Conservation (phyloP, 2,329 filamentous ascomycete species). For the Fusarium duplospermum region DNA sequence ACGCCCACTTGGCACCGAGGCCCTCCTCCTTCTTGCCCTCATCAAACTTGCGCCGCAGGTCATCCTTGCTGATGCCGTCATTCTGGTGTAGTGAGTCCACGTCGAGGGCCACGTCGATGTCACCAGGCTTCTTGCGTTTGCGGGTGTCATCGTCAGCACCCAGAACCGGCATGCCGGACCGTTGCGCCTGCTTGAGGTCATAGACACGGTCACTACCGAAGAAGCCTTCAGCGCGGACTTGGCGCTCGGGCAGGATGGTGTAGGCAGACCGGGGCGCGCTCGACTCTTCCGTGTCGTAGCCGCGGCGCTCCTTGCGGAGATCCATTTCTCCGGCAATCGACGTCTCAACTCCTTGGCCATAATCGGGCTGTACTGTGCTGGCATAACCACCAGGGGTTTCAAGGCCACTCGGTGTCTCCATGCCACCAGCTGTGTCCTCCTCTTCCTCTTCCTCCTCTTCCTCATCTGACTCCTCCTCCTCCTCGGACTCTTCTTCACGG, state of each 20-base stretch:
- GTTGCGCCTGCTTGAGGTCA: conserved; percentile 73
- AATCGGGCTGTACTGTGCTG: conserved; percentile 84
- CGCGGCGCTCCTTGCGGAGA: conserved; percentile 83
- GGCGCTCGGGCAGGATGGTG: conserved; percentile 88
- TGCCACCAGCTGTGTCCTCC: conserved; percentile 71
- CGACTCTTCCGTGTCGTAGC: conserved; percentile 87
- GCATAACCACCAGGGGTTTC: conserved; percentile 85
- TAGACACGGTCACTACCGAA: conserved; percentile 96
- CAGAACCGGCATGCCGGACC: conserved; percentile 75
- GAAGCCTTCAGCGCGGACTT: conserved; percentile 89
- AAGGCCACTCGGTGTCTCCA: conserved; percentile 80
- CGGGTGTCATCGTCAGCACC: conserved; percentile 81
- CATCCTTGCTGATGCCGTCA: conserved; percentile 86
- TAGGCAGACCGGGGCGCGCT: conserved; percentile 83
- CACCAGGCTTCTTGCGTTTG: conserved; percentile 95
- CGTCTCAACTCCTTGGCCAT: conserved; percentile 75
- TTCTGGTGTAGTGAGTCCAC: conserved; percentile 80
- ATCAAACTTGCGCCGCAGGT: conserved; percentile 84
- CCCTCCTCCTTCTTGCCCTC: conserved; percentile 74
- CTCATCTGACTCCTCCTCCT: conserved; percentile 81
- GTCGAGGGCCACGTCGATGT: conserved; percentile 93
- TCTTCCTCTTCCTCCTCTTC: conserved; percentile 73
- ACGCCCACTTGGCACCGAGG: conserved; percentile 74
- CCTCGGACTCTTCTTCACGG: conserved; percentile 77
- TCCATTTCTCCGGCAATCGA: conserved; percentile 89